Conservation (phyloP, 1,139 yeast species). For the Citeromyces hawaiiensis region DNA sequence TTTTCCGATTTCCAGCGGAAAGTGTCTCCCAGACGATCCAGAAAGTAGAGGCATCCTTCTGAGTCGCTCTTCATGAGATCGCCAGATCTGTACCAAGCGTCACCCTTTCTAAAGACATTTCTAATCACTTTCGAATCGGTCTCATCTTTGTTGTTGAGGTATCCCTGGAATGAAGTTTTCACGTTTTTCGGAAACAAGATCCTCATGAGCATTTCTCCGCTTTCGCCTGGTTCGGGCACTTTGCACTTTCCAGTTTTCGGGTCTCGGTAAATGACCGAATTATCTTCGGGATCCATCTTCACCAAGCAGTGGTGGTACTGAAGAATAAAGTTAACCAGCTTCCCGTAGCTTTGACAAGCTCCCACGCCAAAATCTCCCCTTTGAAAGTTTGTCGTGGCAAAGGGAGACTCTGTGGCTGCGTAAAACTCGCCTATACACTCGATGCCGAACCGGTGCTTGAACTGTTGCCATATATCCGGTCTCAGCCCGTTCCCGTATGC, state of each 20-base stretch:
- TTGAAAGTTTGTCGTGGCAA: conserved; percentile 79
- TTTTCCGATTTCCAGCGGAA: conserved; percentile 97
- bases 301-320: conserved; percentile 49
- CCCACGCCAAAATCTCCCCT: conserved; percentile 75
- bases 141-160: conserved; percentile 69
- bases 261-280: conserved; percentile 57
- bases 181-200: conserved; percentile 51
- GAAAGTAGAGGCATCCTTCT: conserved; percentile 66
- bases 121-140: conserved; percentile 61
- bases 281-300: conserved; percentile 75
- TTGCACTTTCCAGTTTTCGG: conserved; percentile 54
- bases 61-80: conserved; percentile 65
- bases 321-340: conserved; percentile 38
- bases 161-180: conserved; percentile 79
- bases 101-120: conserved; percentile 74
- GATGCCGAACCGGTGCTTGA: conserved; percentile 67
- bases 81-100: conserved; percentile 86
- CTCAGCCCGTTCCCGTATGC: conserved; percentile 94
- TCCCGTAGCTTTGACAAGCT: conserved; percentile 79
- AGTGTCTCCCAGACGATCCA: conserved; percentile 91
- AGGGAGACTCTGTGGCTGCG: conserved; percentile 89
- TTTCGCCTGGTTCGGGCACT: conserved; percentile 39
- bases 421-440: conserved; percentile 80
- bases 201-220: conserved; percentile 81
- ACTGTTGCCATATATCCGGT: conserved; percentile 80